Evolutionary conservation across 139 green algal genomes (phyloP).

Genomic region (Pycnococcus provasolii): DNA sequence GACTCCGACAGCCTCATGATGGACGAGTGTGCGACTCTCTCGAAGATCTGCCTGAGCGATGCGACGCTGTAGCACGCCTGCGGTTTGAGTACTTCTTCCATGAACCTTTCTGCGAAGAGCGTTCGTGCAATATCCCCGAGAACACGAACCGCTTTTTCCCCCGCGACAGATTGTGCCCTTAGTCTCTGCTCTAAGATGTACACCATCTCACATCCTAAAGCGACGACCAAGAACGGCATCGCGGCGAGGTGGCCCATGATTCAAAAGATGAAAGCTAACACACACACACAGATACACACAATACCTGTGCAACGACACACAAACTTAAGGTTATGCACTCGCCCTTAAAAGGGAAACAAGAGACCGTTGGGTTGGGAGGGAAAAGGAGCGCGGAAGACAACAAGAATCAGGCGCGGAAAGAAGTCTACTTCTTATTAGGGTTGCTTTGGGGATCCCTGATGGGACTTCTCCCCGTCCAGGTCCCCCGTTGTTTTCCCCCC

Average conservation of each 20-base stretch:
- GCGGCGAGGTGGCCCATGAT: constrained; percentile 8
- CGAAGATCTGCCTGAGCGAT: constrained; percentile 49
- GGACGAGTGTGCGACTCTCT: constrained; percentile 52
- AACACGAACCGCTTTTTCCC: constrained; percentile 42
- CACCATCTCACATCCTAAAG: constrained; percentile 59
- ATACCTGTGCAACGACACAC: too few relatives aligned
- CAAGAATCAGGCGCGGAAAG: too few relatives aligned
- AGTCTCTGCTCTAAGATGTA: constrained; percentile 66
- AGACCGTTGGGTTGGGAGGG: too few relatives aligned
- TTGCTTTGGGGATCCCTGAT: too few relatives aligned
- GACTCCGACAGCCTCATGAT: constrained; percentile 59
- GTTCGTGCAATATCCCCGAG: constrained; percentile 49
- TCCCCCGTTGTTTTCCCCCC: too few relatives aligned
- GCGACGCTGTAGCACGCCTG: constrained; percentile 47
- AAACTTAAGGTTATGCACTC: too few relatives aligned
- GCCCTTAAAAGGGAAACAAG: too few relatives aligned
- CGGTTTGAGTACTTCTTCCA: constrained; percentile 47
- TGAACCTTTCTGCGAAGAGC: constrained; percentile 45
- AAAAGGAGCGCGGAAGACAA: too few relatives aligned
- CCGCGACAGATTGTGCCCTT: constrained; percentile 48
- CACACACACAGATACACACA: too few relatives aligned
- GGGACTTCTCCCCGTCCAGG: too few relatives aligned
- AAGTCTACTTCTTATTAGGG: too few relatives aligned
- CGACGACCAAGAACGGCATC: constrained; percentile 56
- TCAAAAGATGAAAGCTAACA: too few relatives aligned